These are phyloP conservation scores for Helianthus annuus DNA, from an alignment of 129 eudicot genomes.

Conservation along the genomic window DNA sequence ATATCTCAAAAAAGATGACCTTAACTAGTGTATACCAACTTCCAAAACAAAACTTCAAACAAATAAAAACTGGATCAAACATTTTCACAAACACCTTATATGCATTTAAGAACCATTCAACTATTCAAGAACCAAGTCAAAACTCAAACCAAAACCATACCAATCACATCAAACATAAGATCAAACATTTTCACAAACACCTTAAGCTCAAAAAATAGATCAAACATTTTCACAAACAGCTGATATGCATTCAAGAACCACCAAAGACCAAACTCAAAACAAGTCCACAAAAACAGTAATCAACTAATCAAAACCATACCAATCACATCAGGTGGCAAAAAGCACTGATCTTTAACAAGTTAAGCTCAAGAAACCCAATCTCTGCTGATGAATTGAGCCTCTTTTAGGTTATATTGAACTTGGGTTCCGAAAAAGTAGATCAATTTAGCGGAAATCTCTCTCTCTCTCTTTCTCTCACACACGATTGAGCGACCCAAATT, in stretches of 20 bases:
- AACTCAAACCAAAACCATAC: no score
- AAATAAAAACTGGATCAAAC: slow-evolving; percentile 6
- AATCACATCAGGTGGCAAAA: slow-evolving; percentile 41
- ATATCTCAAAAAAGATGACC: neutral
- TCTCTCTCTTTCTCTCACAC: neutral
- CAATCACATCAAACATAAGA: neutral
- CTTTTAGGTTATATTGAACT: neutral
- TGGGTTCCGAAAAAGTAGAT: slow-evolving; percentile 15
- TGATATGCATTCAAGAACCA: slow-evolving; percentile 2
- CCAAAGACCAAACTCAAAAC: neutral
- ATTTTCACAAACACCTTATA: no score
- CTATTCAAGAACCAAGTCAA: neutral
- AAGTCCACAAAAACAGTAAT: neutral
- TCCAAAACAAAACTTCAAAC: neutral
- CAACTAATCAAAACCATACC: slow-evolving; percentile 27
- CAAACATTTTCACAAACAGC: slow-evolving; percentile 18
- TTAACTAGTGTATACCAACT: neutral
- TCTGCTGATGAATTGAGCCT: neutral
- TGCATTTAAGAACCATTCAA: neutral
- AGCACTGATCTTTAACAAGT: slow-evolving; percentile 14
- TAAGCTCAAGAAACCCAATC: slow-evolving; percentile 10
- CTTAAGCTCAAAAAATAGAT: neutral
- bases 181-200: neutral
- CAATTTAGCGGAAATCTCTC: slow-evolving; percentile 26
- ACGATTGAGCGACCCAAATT: slow-evolving; percentile 16